Evolutionary conservation across 495 filamentous ascomycete species (phyloP).

Genomic region (Daldinia childiae): DNA sequence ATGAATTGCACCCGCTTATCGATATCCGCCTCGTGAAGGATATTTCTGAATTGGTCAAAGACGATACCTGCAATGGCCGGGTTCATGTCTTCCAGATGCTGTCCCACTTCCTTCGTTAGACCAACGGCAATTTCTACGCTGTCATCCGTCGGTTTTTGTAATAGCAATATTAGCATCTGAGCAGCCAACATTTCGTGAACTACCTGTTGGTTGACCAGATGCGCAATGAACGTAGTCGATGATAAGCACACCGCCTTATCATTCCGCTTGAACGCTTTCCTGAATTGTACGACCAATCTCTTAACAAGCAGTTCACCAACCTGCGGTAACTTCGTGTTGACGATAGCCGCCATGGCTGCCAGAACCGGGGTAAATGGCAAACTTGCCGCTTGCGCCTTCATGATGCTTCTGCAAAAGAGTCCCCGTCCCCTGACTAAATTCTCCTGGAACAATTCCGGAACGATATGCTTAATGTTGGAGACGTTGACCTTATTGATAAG

Average conservation of each 20-base stretch:
- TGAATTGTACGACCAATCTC: slow-evolving; percentile 88
- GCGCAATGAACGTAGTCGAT: slow-evolving; percentile 92
- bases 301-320: slow-evolving; percentile 91
- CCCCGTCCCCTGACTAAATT: slow-evolving; percentile 92
- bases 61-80: slow-evolving; percentile 83
- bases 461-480: slow-evolving; percentile 96
- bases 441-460: slow-evolving; percentile 93
- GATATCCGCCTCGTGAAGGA: slow-evolving; percentile 93
- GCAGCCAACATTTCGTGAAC: slow-evolving; percentile 92
- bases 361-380: slow-evolving; percentile 96
- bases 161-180: slow-evolving; percentile 85
- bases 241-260: slow-evolving; percentile 95
- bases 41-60: slow-evolving; percentile 94
- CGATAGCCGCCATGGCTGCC: slow-evolving; percentile 92
- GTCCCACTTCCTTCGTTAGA: slow-evolving; percentile 87
- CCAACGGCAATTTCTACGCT: slow-evolving; percentile 98
- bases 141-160: slow-evolving; percentile 95
- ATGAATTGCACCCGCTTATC: slow-evolving; percentile 97
- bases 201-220: slow-evolving; percentile 94
- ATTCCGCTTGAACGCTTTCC: slow-evolving; percentile 94
- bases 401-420: slow-evolving; percentile 91
- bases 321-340: slow-evolving; percentile 95
- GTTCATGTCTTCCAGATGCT: slow-evolving; percentile 95
- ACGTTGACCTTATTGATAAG: slow-evolving; percentile 98
- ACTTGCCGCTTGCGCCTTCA: slow-evolving; percentile 97